phyloP scores from a whole-genome alignment of 495 filamentous ascomycete genomes.

The Penicillium manginii region DNA sequence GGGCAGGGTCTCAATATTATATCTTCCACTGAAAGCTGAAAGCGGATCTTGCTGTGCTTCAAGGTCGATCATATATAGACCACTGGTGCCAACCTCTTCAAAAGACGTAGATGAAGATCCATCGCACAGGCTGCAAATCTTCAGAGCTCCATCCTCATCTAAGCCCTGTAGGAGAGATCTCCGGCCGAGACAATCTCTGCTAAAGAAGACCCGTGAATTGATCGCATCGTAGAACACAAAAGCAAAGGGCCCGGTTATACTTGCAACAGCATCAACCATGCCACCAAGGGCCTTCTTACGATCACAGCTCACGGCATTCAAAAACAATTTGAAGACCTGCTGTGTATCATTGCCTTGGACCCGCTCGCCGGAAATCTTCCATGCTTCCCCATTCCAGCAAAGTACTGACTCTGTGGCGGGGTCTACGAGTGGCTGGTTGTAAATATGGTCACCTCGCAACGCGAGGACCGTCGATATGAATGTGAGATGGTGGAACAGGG shows the following conservation, averaged over 20 bases:
- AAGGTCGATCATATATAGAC: conserved; percentile 70
- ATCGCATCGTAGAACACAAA: conserved; percentile 83
- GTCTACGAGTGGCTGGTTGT: conserved; percentile 74
- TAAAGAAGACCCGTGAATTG: conserved; percentile 68
- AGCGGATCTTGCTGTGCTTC: conserved; percentile 13
- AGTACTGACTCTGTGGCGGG: conserved; percentile 65
- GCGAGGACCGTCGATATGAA: conserved; percentile 86
- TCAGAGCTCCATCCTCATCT: conserved; percentile 53
- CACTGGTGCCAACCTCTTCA: conserved; percentile 81
- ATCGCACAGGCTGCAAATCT: conserved; percentile 77
- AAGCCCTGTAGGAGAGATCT: conserved; percentile 71
- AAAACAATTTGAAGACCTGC: conserved; percentile 65
- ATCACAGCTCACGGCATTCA: conserved; percentile 43
- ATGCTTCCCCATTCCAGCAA: conserved; percentile 99
- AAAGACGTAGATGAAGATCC: conserved; percentile 55
- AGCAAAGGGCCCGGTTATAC: conserved; percentile 83
- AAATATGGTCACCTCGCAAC: conserved; percentile 73
- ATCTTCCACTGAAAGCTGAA: conserved; percentile 8
- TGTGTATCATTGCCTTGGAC: conserved; percentile 78
- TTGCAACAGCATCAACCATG: conserved; percentile 58
- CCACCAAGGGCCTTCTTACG: conserved; percentile 29
- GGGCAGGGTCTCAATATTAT: conserved; percentile 37
- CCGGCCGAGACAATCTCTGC: conserved; percentile 83
- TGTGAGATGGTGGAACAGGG: conserved; percentile 49
- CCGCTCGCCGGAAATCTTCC: conserved; percentile 63